Base-by-base conservation (phyloP, 495 filamentous ascomycete species). In the Penicillium taxi region DNA sequence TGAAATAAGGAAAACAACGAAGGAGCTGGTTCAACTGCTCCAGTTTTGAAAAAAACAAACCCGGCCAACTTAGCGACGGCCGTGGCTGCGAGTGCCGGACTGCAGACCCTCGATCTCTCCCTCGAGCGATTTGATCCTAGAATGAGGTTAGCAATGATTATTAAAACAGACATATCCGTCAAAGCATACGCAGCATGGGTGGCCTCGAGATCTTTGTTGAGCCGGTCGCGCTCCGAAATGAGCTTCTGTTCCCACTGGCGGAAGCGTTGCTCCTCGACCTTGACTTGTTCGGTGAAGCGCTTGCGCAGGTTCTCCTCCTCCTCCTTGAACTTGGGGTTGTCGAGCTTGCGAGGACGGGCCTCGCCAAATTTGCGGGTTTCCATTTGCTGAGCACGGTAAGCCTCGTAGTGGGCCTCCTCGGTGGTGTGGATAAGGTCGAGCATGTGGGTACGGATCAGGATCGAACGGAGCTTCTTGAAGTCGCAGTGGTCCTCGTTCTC, bases 281-380 rank as follows among this genome's bases (percentile, higher is more conserved):
- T 98, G 70, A 96, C 91, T 64, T 98, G 93, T 72, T 98, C 91
- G 46, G 91, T 98, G 72, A 98, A 98, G 44, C 91, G 78, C 82
- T 98, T 98, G 61, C 91, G 80, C 48, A 98, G 74, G 45, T 81
- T 85, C 74, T 98, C 91, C 55, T 98, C 91, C 64, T 98, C 91
- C 62, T 98, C 91, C 75, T 98, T 98, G 80, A 96, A 98, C 76
- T 96, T 96, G 64, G 91, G 91, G 73, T 98, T 98, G 73, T 98
- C 91, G 44, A 98, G 75, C 74, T 98, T 98, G 64, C 88, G 74
- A 45, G 91, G 91, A 35, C 91, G 78, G 27, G 90, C 90, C 73
- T 98, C 91, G 62, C 91, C 91, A 49, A 96, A 96, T 68, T 98
- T 98, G 64, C 91, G 79, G 35, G 91, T 98, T 79, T 98, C 91